These are phyloP conservation scores for Cicer chorassanicum DNA, from an alignment of 306 rosid genomes.

Conservation along the genomic window DNA sequence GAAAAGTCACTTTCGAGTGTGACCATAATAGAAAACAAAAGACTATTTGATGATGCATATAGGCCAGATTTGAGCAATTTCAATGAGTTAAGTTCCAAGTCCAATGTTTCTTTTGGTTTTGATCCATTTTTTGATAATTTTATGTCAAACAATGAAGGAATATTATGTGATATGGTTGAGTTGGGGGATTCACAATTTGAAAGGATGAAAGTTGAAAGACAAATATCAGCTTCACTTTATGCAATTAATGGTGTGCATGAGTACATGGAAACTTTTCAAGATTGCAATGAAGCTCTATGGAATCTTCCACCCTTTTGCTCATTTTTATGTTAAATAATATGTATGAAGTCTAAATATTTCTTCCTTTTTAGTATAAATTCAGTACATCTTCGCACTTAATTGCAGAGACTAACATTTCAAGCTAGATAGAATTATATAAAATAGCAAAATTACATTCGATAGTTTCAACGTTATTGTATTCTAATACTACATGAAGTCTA, in stretches of 20 bases:
- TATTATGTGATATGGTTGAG: conserved; percentile 38
- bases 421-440: not conserved
- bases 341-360: not conserved
- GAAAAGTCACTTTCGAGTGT: conserved; percentile 40
- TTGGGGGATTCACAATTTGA: conserved; percentile 64
- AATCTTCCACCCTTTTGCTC: conserved; percentile 77
- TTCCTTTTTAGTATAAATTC: not conserved
- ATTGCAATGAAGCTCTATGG: conserved; percentile 63
- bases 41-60: conserved; percentile 60
- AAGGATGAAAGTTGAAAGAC: conserved; percentile 85
- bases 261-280: conserved; percentile 75
- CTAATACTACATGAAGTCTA: not conserved
- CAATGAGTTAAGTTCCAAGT: conserved; percentile 41
- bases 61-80: conserved; percentile 73
- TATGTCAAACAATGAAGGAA: conserved; percentile 44
- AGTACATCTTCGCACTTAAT: not conserved
- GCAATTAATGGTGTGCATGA: conserved; percentile 87
- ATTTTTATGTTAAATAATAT: conserved; percentile 49
- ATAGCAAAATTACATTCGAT: not conserved
- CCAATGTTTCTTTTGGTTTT: conserved; percentile 50
- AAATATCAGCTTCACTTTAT: conserved; percentile 82
- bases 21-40: conserved; percentile 14
- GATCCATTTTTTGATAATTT: conserved; percentile 52
- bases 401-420: not conserved
- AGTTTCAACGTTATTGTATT: not conserved